Base-by-base conservation (phyloP, 1,284 basidiomycete genomes). In the Pterula multifida region DNA sequence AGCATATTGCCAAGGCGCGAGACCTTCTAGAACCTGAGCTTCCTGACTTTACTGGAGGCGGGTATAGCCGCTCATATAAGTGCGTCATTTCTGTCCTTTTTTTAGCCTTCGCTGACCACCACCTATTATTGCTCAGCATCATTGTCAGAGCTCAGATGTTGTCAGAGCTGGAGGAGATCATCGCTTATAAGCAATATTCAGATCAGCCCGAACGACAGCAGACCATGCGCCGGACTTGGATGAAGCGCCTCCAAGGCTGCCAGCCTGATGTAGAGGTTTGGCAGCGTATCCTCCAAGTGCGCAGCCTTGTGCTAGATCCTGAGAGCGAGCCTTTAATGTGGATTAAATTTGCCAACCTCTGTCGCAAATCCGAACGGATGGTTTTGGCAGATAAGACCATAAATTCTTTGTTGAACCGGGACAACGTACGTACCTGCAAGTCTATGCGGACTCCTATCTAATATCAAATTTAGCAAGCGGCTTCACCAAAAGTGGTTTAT, bases 131-230 rank as follows among this genome's bases (percentile, higher is more conserved):
- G 12, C 19, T 13, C 55, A 95, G 91, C 60, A 85, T 90, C 45
- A 90, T 98, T 73, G 94, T 99, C 50, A 85, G 96, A 11, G 94
- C 97, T 1, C 96, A 99, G 67, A 97, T 98, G 91, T 75, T 99
- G 17, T 94, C 95, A 1, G 96, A 99, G 64, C 75, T 99, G 4
- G 96, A 99, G 62, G 96, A 99, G 64, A 97, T 98, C 57, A 94
- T 98, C 54, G 73, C 84, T 28, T 98, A 96, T 73, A 98, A 98
- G 68, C 86, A 93, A 64, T 81, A 84, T 60, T 86, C 85, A 17
- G 93, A 98, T 64, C 93, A 98, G 57, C 89, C 92, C 1, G 92
- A 96, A 56, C 81, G 93, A 26, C 92, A 92, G 61, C 75, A 72
- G 53, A 81, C 78, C 3, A 92, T 94, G 72, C 77, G 89, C 48